Percentiles rank a stretch among this genome's conserved stretches.
These are phyloP conservation scores for Colletotrichum sp. DNA, from an alignment of 2,329 filamentous ascomycete genomes.

Conservation along the genomic window DNA sequence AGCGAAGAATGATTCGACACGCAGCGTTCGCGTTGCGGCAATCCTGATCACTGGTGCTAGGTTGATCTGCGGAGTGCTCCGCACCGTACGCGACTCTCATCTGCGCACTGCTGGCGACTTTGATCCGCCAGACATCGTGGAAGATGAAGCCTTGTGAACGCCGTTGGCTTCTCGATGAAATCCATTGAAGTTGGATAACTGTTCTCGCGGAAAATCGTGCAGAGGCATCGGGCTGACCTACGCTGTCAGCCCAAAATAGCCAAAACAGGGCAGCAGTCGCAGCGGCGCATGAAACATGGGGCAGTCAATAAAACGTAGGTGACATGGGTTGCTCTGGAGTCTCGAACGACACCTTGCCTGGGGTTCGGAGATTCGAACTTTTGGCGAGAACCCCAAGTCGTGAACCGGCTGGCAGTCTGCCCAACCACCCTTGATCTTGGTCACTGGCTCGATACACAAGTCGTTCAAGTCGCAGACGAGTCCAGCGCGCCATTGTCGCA, in stretches of 20 bases:
- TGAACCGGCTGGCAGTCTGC: neutral
- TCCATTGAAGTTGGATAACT: neutral
- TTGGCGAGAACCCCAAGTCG: neutral
- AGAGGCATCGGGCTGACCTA: neutral
- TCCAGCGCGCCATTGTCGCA: neutral
- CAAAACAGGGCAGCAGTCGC: neutral
- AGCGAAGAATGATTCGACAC: neutral
- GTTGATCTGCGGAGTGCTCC: neutral
- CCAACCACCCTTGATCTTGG: neutral
- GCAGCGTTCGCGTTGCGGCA: neutral
- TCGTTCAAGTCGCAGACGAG: neutral
- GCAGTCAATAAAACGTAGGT: neutral
- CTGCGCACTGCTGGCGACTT: neutral
- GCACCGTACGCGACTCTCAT: neutral
- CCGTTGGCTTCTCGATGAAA: neutral
- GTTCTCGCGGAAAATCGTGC: neutral
- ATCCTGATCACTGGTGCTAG: neutral
- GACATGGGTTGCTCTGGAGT: slow-evolving; percentile 2
- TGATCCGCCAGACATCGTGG: neutral
- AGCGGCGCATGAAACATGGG: slow-evolving; percentile 9
- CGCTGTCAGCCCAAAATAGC: neutral
- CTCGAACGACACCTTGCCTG: slow-evolving; percentile 1
- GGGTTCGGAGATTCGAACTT: slow-evolving; percentile 17
- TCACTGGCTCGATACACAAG: neutral
- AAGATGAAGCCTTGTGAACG: neutral